These are phyloP conservation scores for Saturnispora diversa DNA, from an alignment of 805 yeast genomes.

Conservation along the genomic window DNA sequence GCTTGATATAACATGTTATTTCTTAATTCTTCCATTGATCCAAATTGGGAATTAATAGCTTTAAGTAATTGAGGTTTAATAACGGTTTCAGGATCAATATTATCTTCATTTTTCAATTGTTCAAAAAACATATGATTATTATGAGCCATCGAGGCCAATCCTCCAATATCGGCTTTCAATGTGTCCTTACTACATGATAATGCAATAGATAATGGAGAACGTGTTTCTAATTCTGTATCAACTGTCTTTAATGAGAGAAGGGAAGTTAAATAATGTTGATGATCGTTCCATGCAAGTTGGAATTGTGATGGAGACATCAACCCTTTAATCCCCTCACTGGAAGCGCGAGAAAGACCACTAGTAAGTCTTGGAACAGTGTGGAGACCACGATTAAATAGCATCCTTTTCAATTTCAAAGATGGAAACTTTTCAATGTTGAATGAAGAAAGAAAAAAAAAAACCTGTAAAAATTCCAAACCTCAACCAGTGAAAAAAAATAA, in stretches of 20 bases:
- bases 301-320: conserved; percentile 60
- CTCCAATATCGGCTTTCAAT: conserved; percentile 63
- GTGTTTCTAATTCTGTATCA: conserved; percentile 74
- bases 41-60: conserved; percentile 33
- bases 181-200: conserved; percentile 59
- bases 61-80: conserved; percentile 23
- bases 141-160: conserved; percentile 83
- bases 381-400: conserved; percentile 3
- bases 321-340: conserved; percentile 67
- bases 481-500: too few relatives aligned
- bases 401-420: background rate
- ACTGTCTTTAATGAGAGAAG: conserved; percentile 55
- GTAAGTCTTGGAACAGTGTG: conserved; percentile 7
- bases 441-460: background rate
- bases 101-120: conserved; percentile 35
- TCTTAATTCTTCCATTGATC: conserved; percentile 43
- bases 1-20: conserved; percentile 42
- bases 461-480: background rate
- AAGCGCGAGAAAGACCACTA: conserved; percentile 9
- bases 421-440: background rate
- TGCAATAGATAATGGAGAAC: conserved; percentile 64
- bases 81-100: conserved; percentile 16
- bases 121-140: conserved; percentile 86
- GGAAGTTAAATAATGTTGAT: conserved; percentile 59
- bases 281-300: conserved; percentile 69